These are phyloP conservation scores for Phaeoacremonium minimum DNA, from an alignment of 2,329 filamentous ascomycete species.

Conservation along the genomic window DNA sequence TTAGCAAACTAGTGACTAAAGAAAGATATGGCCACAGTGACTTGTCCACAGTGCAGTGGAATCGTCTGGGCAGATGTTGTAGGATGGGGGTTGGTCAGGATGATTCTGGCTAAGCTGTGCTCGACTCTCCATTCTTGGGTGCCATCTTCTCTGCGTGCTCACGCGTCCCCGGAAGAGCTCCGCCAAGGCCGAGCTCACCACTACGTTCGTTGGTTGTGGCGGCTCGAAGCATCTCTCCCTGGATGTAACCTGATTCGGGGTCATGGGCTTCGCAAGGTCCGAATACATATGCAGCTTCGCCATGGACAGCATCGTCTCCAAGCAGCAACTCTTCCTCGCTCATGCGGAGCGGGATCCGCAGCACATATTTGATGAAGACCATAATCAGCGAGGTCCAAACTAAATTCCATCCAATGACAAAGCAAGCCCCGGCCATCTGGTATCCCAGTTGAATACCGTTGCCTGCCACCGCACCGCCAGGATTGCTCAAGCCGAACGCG, in stretches of 20 bases:
- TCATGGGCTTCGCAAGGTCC: constrained; percentile 17
- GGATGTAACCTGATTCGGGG: constrained; percentile 15
- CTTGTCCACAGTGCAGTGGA: no score
- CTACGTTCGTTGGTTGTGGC: constrained; percentile 4
- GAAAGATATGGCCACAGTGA: no score
- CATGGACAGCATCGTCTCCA: constrained; percentile 42
- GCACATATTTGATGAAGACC: constrained; percentile 45
- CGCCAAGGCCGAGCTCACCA: constrained; percentile 13
- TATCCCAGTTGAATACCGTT: constrained; percentile 44
- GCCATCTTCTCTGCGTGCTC: constrained; percentile 10
- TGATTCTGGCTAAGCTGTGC: no score
- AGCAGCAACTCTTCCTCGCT: constrained; percentile 36
- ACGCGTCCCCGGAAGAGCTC: neutral
- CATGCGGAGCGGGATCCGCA: constrained; percentile 41
- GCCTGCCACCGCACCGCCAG: constrained; percentile 43
- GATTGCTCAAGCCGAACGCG: constrained; percentile 37
- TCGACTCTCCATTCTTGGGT: constrained; percentile 11
- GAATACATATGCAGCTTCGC: constrained; percentile 37
- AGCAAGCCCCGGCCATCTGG: constrained; percentile 5
- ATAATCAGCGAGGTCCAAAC: constrained; percentile 45
- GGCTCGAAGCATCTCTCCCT: constrained; percentile 12
- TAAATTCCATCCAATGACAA: constrained; percentile 40
- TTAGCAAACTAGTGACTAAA: no score
- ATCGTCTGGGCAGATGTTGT: no score
- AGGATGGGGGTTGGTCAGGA: no score